Base-by-base conservation (phyloP, 768 basidiomycete species). In the Crucibulum laeve region DNA sequence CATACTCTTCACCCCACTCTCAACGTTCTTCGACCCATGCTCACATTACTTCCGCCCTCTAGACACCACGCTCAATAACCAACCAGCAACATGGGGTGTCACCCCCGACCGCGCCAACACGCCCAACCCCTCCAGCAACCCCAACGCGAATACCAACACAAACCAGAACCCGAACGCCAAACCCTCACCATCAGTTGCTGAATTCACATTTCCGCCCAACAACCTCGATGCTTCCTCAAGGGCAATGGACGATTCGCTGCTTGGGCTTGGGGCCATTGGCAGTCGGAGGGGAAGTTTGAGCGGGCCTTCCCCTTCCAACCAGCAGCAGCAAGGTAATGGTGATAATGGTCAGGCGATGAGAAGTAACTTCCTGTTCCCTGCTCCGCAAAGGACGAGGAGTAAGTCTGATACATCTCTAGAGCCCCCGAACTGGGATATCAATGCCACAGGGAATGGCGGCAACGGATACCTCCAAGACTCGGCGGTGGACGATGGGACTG, bases 391-490 rank as follows among this genome's bases (percentile, higher is more conserved):
- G 30, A 62, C 66, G 18, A 69, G 83, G 41, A 81, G 79, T 60
- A 76, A 82, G 52, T 80, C 80, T 1, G 83, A 84, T 36, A 74
- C 78, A 0, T 67, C 77, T 34, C 64, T 76, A 3, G 77, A 81
- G 43, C 74, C 74, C 13, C 76, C 73, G 1, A 56, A 73, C 35
- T 81, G 81, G 81, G 70, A 75, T 42, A 37, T 36, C 5, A 35
- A 33, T 35, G n/a, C 34, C 23, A 23, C 11, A 13, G 30, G 30
- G 30, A 32, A 32, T 15, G 30, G 30, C 2, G 30, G 30, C 13
- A 13, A 32, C 15, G 35, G 49, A 3, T 23, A 45, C 32, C 40
- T n/a, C n/a, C n/a, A 47, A 38, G 19, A 38, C 37, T 22, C 26
- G 35, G 39, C 35, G 4, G 53, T 46, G 7, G 55, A 57, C 22